Evolutionary conservation across 139 green algal genomes (phyloP).

Genomic region (Chlorella sp.): DNA sequence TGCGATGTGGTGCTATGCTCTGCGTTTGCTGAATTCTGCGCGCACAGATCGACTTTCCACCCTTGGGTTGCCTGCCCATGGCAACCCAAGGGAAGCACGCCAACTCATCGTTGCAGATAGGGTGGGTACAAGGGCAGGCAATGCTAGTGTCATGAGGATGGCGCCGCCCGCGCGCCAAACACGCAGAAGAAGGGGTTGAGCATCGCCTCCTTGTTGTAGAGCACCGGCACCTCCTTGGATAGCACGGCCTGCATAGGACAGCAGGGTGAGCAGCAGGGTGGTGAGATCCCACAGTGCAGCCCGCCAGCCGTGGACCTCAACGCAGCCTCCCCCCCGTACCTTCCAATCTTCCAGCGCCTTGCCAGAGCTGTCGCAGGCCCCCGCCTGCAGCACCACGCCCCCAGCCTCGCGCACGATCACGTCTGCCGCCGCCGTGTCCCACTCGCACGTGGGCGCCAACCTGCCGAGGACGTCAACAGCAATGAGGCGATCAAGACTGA

Average conservation of each 20-base stretch:
- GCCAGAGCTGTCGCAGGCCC: constrained; percentile 65
- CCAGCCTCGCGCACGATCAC: constrained; percentile 80
- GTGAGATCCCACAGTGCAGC: too few species aligned
- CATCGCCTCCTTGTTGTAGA: constrained; percentile 81
- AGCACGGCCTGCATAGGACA: constrained; percentile 49
- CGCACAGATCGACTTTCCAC: too few species aligned
- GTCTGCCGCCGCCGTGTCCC: constrained; percentile 82
- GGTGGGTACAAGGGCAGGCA: too few species aligned
- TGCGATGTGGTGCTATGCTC: too few species aligned
- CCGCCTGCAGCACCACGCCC: constrained; percentile 70
- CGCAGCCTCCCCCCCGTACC: constrained; percentile 36
- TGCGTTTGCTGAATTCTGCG: too few species aligned
- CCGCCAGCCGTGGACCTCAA: too few species aligned
- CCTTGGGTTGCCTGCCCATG: too few species aligned
- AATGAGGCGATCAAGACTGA: background rate
- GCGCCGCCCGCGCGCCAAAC: constrained; percentile 43
- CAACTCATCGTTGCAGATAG: too few species aligned
- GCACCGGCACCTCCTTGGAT: constrained; percentile 43
- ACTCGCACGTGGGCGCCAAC: constrained; percentile 62
- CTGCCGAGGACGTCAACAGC: constrained; percentile 17
- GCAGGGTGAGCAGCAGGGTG: too few species aligned
- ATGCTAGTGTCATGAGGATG: too few species aligned
- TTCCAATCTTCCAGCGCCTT: constrained; percentile 72
- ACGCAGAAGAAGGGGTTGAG: constrained; percentile 88
- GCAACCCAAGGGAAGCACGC: too few species aligned